Evolutionary conservation across 768 basidiomycete species (phyloP).

Genomic region (Lentinula guzmanii): DNA sequence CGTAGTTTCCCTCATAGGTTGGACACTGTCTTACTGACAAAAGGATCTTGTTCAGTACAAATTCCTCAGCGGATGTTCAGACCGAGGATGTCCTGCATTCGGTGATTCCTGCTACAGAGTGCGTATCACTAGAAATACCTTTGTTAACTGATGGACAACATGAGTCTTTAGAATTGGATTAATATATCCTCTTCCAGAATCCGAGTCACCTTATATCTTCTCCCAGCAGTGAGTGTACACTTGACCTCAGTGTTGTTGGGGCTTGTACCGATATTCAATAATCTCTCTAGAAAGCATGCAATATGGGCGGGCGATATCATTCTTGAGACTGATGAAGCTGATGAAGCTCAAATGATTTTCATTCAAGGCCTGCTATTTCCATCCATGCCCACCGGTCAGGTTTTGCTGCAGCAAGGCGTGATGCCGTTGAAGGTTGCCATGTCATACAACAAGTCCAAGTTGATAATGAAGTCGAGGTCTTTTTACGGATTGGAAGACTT

Average conservation of each 20-base stretch:
- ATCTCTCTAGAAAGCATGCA: neutral
- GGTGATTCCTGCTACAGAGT: neutral
- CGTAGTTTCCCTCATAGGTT: neutral
- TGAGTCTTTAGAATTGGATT: neutral
- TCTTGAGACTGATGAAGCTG: neutral
- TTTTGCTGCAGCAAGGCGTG: neutral
- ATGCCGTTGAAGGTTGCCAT: conserved; percentile 2
- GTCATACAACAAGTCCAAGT: neutral
- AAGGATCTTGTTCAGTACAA: neutral
- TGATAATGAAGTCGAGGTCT: neutral
- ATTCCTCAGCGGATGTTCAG: neutral
- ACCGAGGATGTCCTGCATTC: neutral
- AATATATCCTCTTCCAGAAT: neutral
- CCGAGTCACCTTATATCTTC: neutral
- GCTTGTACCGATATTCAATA: neutral
- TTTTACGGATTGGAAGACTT: neutral
- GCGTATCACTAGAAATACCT: neutral
- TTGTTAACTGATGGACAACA: neutral
- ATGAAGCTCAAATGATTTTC: neutral
- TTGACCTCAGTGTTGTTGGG: neutral
- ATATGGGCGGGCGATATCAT: neutral
- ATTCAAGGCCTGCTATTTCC: neutral
- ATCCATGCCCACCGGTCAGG: neutral
- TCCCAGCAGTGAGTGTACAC: neutral
- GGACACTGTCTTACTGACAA: neutral